phyloP scores from a whole-genome alignment of 2,329 filamentous ascomycete species.

The Dactylonectria macrodidyma region DNA sequence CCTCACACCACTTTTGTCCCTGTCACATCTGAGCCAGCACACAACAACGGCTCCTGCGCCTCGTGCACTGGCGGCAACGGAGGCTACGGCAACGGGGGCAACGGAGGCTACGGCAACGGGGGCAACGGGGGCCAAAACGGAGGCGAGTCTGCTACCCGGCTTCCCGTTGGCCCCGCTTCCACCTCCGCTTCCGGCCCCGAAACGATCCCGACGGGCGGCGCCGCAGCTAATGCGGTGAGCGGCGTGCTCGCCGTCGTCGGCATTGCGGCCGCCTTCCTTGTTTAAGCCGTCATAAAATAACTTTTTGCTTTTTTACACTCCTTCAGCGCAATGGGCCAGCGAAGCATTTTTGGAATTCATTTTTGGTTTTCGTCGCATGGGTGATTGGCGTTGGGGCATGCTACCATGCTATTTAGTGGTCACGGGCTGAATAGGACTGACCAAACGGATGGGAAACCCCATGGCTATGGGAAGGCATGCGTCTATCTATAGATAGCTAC shows the following conservation, averaged over 20 bases:
- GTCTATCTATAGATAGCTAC: slow-evolving; percentile 21
- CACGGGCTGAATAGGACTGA: slow-evolving; percentile 15
- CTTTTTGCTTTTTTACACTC: slow-evolving; percentile 6
- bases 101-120: slow-evolving; percentile 11
- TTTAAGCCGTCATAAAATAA: slow-evolving; percentile 51
- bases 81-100: slow-evolving; percentile 10
- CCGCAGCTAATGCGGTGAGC: slow-evolving; percentile 51
- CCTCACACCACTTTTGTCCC: slow-evolving; percentile 34
- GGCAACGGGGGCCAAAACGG: slow-evolving; percentile 11
- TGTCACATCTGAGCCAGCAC: slow-evolving; percentile 35
- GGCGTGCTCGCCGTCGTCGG: slow-evolving; percentile 57
- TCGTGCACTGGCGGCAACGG: slow-evolving; percentile 35
- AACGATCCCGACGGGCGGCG: slow-evolving; percentile 47
- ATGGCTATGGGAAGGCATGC: slow-evolving; percentile 17
- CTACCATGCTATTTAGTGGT: background rate
- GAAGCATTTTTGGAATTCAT: slow-evolving; percentile 21
- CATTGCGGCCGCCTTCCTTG: slow-evolving; percentile 57
- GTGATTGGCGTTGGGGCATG: slow-evolving; percentile 26
- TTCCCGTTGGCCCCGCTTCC: slow-evolving; percentile 34
- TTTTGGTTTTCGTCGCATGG: slow-evolving; percentile 11
- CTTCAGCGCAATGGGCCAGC: slow-evolving; percentile 23
- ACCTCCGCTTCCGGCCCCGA: slow-evolving; percentile 31
- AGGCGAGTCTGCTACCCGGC: slow-evolving; percentile 24
- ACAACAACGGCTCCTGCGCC: slow-evolving; percentile 35
- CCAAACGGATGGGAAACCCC: slow-evolving; percentile 10